phyloP scores from a whole-genome alignment of 164 flowering plant species.

The Cinnamomum chago region DNA sequence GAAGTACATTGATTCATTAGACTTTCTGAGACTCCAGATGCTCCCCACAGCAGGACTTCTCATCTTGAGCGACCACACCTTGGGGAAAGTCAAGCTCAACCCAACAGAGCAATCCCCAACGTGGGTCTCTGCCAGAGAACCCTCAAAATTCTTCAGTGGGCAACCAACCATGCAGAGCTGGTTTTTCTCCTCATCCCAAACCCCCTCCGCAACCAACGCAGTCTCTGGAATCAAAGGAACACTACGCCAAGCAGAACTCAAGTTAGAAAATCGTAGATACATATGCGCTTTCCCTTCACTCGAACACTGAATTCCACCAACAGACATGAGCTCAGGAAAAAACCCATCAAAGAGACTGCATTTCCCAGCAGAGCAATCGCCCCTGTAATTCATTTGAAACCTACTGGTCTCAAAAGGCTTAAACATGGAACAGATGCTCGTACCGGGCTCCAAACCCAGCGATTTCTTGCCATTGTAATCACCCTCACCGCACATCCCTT shows the following conservation, averaged over 20 bases:
- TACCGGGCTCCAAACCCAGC: slow-evolving; percentile 11
- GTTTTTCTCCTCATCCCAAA: slow-evolving; percentile 47
- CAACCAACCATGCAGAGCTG: slow-evolving; percentile 41
- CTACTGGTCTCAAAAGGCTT: background rate
- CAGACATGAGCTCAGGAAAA: slow-evolving; percentile 32
- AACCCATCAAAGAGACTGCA: slow-evolving; percentile 34
- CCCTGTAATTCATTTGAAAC: slow-evolving; percentile 32
- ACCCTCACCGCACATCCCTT: slow-evolving; percentile 12
- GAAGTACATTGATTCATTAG: slow-evolving; percentile 41
- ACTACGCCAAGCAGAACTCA: slow-evolving; percentile 7
- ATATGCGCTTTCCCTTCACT: slow-evolving; percentile 21
- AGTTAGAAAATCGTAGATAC: slow-evolving; percentile 24
- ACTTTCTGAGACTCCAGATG: slow-evolving; percentile 50
- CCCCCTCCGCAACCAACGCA: slow-evolving; percentile 52
- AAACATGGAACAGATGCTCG: slow-evolving; percentile 21
- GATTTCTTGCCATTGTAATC: slow-evolving; percentile 1
- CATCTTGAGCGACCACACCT: slow-evolving; percentile 34
- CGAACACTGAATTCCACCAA: slow-evolving; percentile 30
- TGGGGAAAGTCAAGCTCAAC: slow-evolving; percentile 38
- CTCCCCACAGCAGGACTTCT: slow-evolving; percentile 35
- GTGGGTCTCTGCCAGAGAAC: slow-evolving; percentile 25
- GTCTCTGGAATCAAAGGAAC: slow-evolving; percentile 28
- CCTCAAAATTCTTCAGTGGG: slow-evolving; percentile 22
- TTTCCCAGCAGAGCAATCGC: slow-evolving; percentile 25
- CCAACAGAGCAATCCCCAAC: slow-evolving; percentile 56